phyloP scores from a whole-genome alignment of 2,329 filamentous ascomycete genomes.

The Fusarium chlamydosporum region DNA sequence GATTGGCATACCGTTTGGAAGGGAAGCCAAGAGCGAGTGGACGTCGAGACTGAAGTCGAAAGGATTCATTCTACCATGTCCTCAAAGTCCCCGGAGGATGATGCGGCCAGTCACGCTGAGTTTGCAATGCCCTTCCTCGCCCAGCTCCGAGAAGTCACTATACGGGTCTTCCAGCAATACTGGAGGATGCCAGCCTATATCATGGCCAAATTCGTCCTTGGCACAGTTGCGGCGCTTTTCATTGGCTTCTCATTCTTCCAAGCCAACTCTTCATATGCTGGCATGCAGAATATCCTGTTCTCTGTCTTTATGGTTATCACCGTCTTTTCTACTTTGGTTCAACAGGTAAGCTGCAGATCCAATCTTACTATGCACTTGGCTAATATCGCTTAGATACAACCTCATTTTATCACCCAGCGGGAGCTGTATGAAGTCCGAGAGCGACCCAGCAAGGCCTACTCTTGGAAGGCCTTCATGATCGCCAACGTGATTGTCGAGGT shows the following conservation, averaged over 20 bases:
- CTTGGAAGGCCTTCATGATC: constrained; percentile 80
- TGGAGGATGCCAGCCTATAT: constrained; percentile 86
- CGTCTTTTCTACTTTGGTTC: constrained; percentile 78
- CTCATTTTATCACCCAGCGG: constrained; percentile 80
- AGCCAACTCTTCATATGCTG: constrained; percentile 69
- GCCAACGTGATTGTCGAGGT: constrained; percentile 80
- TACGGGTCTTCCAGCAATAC: constrained; percentile 84
- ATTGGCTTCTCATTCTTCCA: constrained; percentile 81
- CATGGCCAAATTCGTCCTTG: constrained; percentile 78
- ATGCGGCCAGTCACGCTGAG: constrained; percentile 64
- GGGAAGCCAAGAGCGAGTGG: constrained; percentile 64
- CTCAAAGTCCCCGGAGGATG: constrained; percentile 34
- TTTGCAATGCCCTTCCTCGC: constrained; percentile 81
- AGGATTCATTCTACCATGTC: constrained; percentile 68
- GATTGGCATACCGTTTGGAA: constrained; percentile 81
- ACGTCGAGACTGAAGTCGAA: constrained; percentile 73
- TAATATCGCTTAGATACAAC: constrained; percentile 70
- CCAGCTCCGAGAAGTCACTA: constrained; percentile 76
- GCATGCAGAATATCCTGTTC: constrained; percentile 83
- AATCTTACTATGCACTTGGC: constrained; percentile 54
- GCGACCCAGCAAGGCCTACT: constrained; percentile 80
- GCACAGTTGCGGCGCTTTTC: constrained; percentile 73
- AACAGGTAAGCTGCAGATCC: constrained; percentile 62
- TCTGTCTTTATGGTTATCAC: constrained; percentile 81
- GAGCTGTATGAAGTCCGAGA: constrained; percentile 83